Conservation (phyloP, 768 basidiomycete species). For the Boletus coccyginus region DNA sequence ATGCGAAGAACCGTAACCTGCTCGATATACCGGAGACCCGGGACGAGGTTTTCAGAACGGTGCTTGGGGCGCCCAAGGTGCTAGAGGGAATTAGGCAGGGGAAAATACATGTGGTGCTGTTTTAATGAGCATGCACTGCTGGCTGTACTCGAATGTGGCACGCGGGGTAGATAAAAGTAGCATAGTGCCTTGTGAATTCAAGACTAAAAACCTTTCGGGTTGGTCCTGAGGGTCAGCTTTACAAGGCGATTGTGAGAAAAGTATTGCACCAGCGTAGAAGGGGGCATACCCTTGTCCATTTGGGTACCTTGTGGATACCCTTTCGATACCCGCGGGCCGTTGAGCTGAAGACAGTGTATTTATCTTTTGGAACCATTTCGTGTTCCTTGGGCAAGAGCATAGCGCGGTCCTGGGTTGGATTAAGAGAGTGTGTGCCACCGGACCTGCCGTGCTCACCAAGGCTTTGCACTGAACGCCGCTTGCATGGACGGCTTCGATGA, state of each 20-base stretch:
- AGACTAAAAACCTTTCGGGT: conserved; percentile 92
- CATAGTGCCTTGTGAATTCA: conserved; percentile 33
- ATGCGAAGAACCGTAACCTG: conserved; percentile 71
- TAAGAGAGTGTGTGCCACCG: neutral
- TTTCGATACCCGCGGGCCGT: conserved; percentile 79
- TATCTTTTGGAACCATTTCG: conserved; percentile 91
- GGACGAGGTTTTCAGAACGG: conserved; percentile 73
- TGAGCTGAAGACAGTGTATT: conserved; percentile 87
- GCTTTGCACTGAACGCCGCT: conserved; percentile 79
- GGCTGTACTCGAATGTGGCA: neutral
- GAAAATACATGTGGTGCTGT: conserved; percentile 77
- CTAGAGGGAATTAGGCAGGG: conserved; percentile 64
- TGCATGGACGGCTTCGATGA: conserved; percentile 81
- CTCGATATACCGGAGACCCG: conserved; percentile 83
- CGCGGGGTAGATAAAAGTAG: conserved; percentile 11
- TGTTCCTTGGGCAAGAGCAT: conserved; percentile 87
- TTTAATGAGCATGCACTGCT: conserved; percentile 38
- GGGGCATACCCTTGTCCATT: conserved; percentile 82
- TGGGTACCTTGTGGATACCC: conserved; percentile 96
- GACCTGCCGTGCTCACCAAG: conserved; percentile 52
- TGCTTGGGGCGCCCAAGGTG: conserved; percentile 63
- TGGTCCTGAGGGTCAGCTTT: conserved; percentile 81
- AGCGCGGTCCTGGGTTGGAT: conserved; percentile 56
- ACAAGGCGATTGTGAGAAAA: conserved; percentile 7
- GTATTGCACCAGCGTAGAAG: neutral